Evolutionary conservation across 495 filamentous ascomycete genomes (phyloP), one percentile per base, ranked within the genome.

Genomic region (Hamigera avellanea): DNA sequence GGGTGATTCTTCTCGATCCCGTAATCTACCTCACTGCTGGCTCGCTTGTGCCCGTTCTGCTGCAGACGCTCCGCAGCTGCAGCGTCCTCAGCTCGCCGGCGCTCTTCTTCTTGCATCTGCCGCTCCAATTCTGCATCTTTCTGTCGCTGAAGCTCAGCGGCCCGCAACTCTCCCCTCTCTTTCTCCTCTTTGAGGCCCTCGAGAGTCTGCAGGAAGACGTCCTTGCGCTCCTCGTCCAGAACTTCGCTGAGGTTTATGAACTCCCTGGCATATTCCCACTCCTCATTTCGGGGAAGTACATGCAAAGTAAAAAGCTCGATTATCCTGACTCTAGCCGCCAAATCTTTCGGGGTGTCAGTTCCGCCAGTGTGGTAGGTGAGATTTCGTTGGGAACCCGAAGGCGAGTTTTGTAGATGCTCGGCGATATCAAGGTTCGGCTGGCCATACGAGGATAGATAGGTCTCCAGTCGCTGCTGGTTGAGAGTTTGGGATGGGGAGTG

Each of bases 251-350:
- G 67, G 39, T 67, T 77, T 39, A 96, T 88, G 61, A 96, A 96
- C 45, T 91, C 82, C 17, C 72, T 69, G 0, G 91, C 86, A 51
- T 95, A 95, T 29, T 89, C 82, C 91, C 93, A 98, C 62, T 96
- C 86, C 23, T 79, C 76, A 46, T 93, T 95, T 26, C 82, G 72
- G 12, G 86, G 78, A 12, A 98, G 76, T 14, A 96, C 84, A 57
- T 96, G 91, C 4, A 98, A 69, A 3, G 83, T 87, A 46, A 93
- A 98, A 1, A 98, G 68, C 59, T 98, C 93, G 27, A 95, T 78
- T 32, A 98, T 80, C 59, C 89, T 85, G 33, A 93, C 75, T 18
- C 86, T 70, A 25, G 80, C 71, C 36, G 73, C 72, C 13, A 86
- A 66, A 50, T 87, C 84, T 36, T 80, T 77, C 0, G 86, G 85